Base-by-base conservation (phyloP, 768 basidiomycete species). In the Rhodotorula graminis region DNA sequence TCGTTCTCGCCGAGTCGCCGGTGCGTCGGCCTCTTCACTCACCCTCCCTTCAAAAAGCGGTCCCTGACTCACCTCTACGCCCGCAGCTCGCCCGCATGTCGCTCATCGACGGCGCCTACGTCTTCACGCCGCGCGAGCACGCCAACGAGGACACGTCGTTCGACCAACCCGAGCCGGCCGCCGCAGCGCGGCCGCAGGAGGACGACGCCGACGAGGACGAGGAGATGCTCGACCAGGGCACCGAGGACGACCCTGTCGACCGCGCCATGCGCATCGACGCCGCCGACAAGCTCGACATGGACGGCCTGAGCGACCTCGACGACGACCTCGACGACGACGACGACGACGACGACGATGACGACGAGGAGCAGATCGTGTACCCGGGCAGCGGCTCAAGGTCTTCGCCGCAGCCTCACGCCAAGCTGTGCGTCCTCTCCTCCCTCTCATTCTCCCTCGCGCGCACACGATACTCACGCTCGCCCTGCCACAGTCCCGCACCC, bases 221-320 rank as follows among this genome's bases (percentile, higher is more conserved):
- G 27, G 85, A 85, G n/a, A 61, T 70, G 65, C 55, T 46, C 44
- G 72, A 74, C 29, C 64, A 87, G 18, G 86, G 85, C 55, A 90
- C 89, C 3, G 91, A 92, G 59, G 91, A 92, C 73, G 95, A 95
- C 77, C 87, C 89, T 0, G 85, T 96, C 47, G 85, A 82, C 65
- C 70, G 83, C 57, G 84, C 84, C 18, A 85, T 85, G 84, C 73
- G 83, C 37, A 81, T 82, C 5, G 82, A 80, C 19, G 86, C 88
- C 19, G 89, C 87, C 10, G 88, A 91, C 78, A 81, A 85, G 40
- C 81, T 85, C 78, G 85, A 81, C 42, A 77, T 85, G 16, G 82
- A 81, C 52, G 82, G 81, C 21, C 81, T 82, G 10, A 85, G 85
- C 16, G 85, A 85, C 3, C 85, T 87, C 14, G 88, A 88, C 31